Base-by-base conservation (phyloP, 345 rosid species). In the Aquilaria malaccensis region DNA sequence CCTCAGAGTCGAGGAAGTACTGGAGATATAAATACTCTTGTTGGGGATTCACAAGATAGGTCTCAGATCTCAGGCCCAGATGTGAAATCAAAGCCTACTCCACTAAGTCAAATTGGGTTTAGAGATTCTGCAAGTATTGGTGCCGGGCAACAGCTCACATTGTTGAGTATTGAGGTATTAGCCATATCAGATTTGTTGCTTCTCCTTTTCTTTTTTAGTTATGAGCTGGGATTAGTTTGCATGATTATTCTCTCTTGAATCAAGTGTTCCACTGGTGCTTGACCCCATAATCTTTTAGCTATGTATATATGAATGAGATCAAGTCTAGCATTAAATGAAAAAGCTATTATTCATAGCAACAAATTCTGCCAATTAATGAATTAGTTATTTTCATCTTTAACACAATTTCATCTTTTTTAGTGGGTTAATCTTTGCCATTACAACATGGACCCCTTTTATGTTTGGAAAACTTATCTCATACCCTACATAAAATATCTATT, bases 101-200 rank as follows among this genome's bases (percentile, higher is more conserved):
- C 98, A 57, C 83, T 85, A 64, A 93, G 99, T 74, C 97, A 93
- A 84, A 83, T 79, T 60, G 98, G 98, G 56, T 93, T 87, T 67
- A 86, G 86, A 70, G 98, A 93, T 84, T 94, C 97, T 73, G 96
- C 97, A 12, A 89, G 95, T 76, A 69, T 80, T 76, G 97, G 98
- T 63, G 96, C 83, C 62, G 98, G 98, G 65, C 95, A 89, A 71
- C 98, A 93, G 65, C 83, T 93, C 55, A 87, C 96, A 55, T 64
- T 89, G 70, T 72, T 87, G 69, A 93, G 98, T 68, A 67, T 93
- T 60, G 98, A 93, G 98, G 98, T 93, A 37, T 58, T 50, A 22
- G 12, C 59, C 70, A 53, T 61, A 45, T 43, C 58, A 43, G 13
- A 15, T 61, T 50, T 31, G 1, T 15, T 22, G 13, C 48, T 66